Conservation (phyloP, 768 basidiomycete species). For the Lentinula raphanica region DNA sequence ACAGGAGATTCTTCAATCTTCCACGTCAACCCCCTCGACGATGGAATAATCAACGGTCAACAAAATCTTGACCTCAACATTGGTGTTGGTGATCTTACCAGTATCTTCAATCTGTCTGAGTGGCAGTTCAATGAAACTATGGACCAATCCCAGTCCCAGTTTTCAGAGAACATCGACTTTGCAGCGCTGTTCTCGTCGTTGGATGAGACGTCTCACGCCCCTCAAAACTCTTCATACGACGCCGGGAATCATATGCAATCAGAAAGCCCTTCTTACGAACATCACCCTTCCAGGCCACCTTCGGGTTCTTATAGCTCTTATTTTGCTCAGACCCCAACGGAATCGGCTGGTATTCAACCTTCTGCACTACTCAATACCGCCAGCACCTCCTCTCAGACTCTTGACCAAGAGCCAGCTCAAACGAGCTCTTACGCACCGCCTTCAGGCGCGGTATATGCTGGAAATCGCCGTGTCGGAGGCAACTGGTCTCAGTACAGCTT, state of each 20-base stretch:
- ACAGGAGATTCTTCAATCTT: constrained; percentile 31
- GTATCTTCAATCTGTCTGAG: constrained; percentile 15
- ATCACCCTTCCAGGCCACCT: neutral
- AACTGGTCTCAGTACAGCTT: constrained; percentile 36
- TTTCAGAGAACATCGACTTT: neutral
- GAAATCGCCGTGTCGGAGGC: constrained; percentile 49
- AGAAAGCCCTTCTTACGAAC: neutral
- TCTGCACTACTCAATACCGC: neutral
- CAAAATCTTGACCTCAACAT: constrained; percentile 14
- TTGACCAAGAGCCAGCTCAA: constrained; percentile 9
- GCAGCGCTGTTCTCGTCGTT: neutral
- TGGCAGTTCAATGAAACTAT: constrained; percentile 1
- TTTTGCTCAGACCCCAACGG: neutral
- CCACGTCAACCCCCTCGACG: constrained; percentile 27
- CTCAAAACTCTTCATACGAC: neutral
- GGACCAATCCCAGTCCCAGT: neutral
- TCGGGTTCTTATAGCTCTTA: neutral
- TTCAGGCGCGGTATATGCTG: constrained; percentile 44
- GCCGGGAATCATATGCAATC: neutral
- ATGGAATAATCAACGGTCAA: constrained; percentile 1
- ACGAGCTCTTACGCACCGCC: constrained; percentile 44
- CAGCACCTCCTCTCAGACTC: neutral
- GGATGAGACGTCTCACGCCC: neutral
- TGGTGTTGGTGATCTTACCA: constrained; percentile 31
- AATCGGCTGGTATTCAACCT: neutral